Percentiles rank a stretch among this genome's conserved stretches.
phyloP scores from a whole-genome alignment of 306 rosid genomes.

The Pachyrhizus erosus region DNA sequence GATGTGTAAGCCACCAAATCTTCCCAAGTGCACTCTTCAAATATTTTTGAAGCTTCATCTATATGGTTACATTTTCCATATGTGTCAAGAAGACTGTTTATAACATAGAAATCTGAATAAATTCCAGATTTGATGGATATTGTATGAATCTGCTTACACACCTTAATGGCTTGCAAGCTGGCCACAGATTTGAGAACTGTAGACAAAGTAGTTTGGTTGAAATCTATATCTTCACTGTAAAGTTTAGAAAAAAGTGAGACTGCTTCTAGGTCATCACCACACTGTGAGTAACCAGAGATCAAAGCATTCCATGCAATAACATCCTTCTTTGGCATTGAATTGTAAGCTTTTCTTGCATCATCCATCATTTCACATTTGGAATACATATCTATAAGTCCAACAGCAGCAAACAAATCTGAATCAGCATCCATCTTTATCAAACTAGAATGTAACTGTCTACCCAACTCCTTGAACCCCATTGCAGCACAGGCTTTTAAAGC shows the following conservation, averaged over 20 bases:
- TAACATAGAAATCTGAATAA: constrained; percentile 65
- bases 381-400: constrained; percentile 84
- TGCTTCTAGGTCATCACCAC: constrained; percentile 71
- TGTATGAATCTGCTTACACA: constrained; percentile 72
- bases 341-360: constrained; percentile 72
- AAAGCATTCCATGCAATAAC: constrained; percentile 79
- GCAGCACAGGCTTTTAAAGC: constrained; percentile 83
- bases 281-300: constrained; percentile 73
- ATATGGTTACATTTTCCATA: constrained; percentile 75
- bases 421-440: constrained; percentile 69
- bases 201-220: constrained; percentile 81
- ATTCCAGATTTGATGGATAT: constrained; percentile 80
- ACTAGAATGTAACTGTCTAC: constrained; percentile 75
- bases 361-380: constrained; percentile 74
- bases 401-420: constrained; percentile 68
- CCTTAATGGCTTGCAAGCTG: constrained; percentile 56
- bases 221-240: constrained; percentile 61
- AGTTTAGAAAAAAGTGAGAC: constrained; percentile 59
- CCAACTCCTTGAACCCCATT: constrained; percentile 62
- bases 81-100: constrained; percentile 85
- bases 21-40: constrained; percentile 68
- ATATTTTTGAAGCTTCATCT: constrained; percentile 66
- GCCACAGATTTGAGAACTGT: constrained; percentile 83
- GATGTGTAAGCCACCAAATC: constrained; percentile 93
- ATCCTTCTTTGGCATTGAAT: constrained; percentile 65